Conservation (phyloP, 768 basidiomycete genomes). For the Boletales sp. region DNA sequence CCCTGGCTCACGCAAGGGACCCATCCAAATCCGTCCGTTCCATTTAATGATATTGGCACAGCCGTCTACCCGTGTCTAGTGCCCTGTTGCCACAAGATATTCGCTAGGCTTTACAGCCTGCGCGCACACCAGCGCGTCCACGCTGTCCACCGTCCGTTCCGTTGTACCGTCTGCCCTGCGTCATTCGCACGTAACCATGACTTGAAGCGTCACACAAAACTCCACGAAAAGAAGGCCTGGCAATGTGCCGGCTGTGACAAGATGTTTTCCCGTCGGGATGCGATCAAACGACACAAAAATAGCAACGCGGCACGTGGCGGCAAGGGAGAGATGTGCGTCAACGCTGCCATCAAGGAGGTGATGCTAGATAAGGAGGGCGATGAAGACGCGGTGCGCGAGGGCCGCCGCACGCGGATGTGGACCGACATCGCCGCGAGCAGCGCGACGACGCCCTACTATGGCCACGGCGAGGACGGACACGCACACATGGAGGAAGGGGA, state of each 20-base stretch:
- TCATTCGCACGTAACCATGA: conserved; percentile 79
- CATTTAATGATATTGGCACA: conserved; percentile 54
- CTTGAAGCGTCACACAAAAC: conserved; percentile 69
- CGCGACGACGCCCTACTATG: conserved; percentile 8
- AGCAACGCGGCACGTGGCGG: conserved; percentile 49
- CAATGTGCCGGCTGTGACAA: conserved; percentile 72
- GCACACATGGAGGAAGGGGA: conserved; percentile 55
- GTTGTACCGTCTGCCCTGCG: conserved; percentile 62
- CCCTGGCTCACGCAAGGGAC: conserved; percentile 27
- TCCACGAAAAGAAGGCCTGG: conserved; percentile 72
- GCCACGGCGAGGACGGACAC: conserved; percentile 22
- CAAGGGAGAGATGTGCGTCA: conserved; percentile 50
- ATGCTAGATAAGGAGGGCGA: conserved; percentile 40
- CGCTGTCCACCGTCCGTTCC: conserved; percentile 59
- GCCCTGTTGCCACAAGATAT: conserved; percentile 61
- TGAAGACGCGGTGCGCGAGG: conserved; percentile 44
- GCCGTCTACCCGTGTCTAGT: conserved; percentile 80
- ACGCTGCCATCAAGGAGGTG: conserved; percentile 61
- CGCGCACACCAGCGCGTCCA: conserved; percentile 71
- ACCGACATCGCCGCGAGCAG: conserved; percentile 49
- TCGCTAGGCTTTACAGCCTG: conserved; percentile 64
- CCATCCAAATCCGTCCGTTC: conserved; percentile 20
- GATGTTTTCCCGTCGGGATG: conserved; percentile 73
- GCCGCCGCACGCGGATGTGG: conserved; percentile 63
- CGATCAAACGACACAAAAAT: conserved; percentile 75